These are phyloP conservation scores for Pogostemon cablin DNA, from an alignment of 257 asterid species.

Conservation along the genomic window DNA sequence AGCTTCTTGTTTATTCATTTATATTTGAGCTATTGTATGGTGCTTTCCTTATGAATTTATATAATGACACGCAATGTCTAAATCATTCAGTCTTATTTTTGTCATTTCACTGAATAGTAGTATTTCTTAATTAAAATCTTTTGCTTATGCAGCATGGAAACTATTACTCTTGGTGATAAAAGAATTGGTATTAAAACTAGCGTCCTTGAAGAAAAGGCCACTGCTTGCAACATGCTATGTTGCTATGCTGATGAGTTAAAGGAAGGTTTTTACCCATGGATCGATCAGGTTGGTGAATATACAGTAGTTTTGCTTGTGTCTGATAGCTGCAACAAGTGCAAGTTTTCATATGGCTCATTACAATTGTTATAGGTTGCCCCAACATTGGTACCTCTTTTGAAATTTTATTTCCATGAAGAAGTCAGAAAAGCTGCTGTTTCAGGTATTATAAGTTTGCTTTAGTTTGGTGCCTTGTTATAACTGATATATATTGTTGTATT, in stretches of 20 bases:
- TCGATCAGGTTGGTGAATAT: slow-evolving; percentile 80
- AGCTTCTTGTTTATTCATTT: background rate
- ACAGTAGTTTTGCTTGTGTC: slow-evolving; percentile 24
- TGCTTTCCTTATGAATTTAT: background rate
- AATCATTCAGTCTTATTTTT: slow-evolving; percentile 7
- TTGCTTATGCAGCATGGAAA: slow-evolving; percentile 79
- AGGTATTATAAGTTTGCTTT: slow-evolving; percentile 48
- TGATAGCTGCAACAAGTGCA: slow-evolving; percentile 23
- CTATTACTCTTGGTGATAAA: slow-evolving; percentile 94
- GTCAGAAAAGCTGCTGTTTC: slow-evolving; percentile 97
- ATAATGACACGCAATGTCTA: slow-evolving; percentile 15
- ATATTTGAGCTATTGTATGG: background rate
- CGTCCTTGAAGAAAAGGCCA: slow-evolving; percentile 96
- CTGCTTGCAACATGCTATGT: slow-evolving; percentile 98
- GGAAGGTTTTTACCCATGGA: slow-evolving; percentile 99
- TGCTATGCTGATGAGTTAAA: slow-evolving; percentile 98
- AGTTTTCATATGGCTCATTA: slow-evolving; percentile 7
- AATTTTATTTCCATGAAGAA: slow-evolving; percentile 94
- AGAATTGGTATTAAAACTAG: slow-evolving; percentile 97
- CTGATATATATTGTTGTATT: background rate
- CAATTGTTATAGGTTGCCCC: slow-evolving; percentile 78
- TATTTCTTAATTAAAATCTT: slow-evolving; percentile 24
- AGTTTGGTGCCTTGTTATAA: background rate
- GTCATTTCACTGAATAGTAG: background rate
- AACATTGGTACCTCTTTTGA: slow-evolving; percentile 83